Percentiles rank a stretch among this genome's conserved stretches.
Evolutionary conservation across 2,329 filamentous ascomycete species (phyloP).

Genomic region (Cercospora citrullina): DNA sequence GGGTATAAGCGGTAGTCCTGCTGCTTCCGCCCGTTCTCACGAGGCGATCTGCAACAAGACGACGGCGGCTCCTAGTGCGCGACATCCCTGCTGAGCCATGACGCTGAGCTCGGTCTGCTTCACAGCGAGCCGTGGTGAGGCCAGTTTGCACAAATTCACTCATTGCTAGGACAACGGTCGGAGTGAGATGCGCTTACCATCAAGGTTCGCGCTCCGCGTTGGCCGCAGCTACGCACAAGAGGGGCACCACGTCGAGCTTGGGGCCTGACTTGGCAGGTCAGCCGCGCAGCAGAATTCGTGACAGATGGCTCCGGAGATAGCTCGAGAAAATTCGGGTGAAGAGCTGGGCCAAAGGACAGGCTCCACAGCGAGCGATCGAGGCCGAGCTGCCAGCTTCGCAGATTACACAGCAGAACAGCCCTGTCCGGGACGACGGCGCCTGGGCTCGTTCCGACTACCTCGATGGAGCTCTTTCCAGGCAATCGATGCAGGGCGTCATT

Average conservation of each 20-base stretch:
- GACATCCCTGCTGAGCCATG: conserved; percentile 2
- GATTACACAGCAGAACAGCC: conserved; percentile 9
- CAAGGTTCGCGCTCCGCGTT: background rate
- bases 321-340: conserved; percentile 14
- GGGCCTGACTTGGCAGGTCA: background rate
- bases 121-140: background rate
- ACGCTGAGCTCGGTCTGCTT: conserved; percentile 2
- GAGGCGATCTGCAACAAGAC: background rate
- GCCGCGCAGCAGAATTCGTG: background rate
- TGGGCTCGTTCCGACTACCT: conserved; percentile 4
- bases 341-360: background rate
- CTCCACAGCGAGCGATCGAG: background rate
- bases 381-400: background rate
- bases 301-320: conserved; percentile 16
- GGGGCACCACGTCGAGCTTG: background rate
- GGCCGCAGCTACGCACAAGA: background rate
- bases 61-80: background rate
- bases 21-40: background rate
- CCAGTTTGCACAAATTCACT: background rate
- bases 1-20: background rate
- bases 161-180: conserved; percentile 5
- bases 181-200: background rate
- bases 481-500: background rate
- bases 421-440: background rate
- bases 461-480: background rate